Evolutionary conservation across 139 green algal genomes (phyloP), one percentile per base, ranked within the genome.

Genomic region (Closterium sp.): DNA sequence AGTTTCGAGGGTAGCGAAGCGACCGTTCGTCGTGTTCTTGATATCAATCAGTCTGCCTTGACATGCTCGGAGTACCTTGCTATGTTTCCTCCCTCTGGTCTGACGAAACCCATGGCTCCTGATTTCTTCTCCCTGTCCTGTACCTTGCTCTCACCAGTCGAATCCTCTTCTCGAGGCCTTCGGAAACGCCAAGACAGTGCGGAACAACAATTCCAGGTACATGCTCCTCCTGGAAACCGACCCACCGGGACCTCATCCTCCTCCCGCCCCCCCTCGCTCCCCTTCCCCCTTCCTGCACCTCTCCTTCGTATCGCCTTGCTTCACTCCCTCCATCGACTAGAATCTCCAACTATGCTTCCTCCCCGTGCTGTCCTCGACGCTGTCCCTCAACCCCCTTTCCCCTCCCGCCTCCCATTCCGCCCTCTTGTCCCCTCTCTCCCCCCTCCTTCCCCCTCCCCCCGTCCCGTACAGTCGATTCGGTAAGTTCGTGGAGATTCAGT

Each of bases 401-500:
- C 86, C 86, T 89, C 84, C 64, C 64, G 16, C 16, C 64, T 16
- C 16, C 12, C 64, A 10, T 83, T 16, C 64, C 23, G 81, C 28
- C 28, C 7, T 85, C n/a, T 31, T 85, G 16, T 28, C 7, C 34
- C 25, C 55, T 76, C n/a, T 66, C n/a, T 66, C 7, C 32, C 84
- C n/a, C 0, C 7, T 34, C 33, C 86, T 89, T 64, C 34, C 36
- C n/a, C 84, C 31, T 33, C 55, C 55, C 12, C 55, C 55, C 55
- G 12, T 19, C 55, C 9, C 3, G 19, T 87, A 30, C 91, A 98
- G 96, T 10, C 96, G 98, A 31, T 99, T 99, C 92, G 98, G 98
- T 23, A 99, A 99, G 95, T 99, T 99, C 92, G 97, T 98, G 34
- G 97, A 99, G 94, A 98, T 99, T 90, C 98, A 99, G 93, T 99